These are phyloP conservation scores for Aspergillus oerlinghausenensis DNA, from an alignment of 2,329 filamentous ascomycete genomes.

Conservation along the genomic window DNA sequence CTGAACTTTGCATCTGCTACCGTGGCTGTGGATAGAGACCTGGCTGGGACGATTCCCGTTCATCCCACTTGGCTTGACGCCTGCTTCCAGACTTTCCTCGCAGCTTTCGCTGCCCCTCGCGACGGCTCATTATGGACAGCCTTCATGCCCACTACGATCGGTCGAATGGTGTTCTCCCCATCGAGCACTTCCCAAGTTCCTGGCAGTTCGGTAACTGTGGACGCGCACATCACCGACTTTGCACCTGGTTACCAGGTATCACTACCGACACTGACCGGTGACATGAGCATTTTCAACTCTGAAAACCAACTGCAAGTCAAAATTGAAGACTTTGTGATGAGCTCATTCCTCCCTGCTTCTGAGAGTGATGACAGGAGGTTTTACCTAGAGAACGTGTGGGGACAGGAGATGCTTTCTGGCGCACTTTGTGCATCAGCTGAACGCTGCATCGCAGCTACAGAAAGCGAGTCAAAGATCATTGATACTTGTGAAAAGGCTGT, in stretches of 20 bases:
- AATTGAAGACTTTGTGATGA: conserved; percentile 4
- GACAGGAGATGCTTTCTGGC: conserved; percentile 4
- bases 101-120: conserved; percentile 4
- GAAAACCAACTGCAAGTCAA: not conserved
- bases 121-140: conserved; percentile 9
- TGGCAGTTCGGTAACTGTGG: not conserved
- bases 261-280: conserved; percentile 1
- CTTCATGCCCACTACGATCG: conserved; percentile 15
- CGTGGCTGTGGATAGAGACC: conserved; percentile 1
- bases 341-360: conserved; percentile 3
- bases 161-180: conserved; percentile 2
- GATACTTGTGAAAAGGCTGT: conserved; percentile 4
- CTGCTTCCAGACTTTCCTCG: conserved; percentile 5
- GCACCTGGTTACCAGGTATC: conserved; percentile 1
- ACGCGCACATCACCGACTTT: conserved; percentile 3
- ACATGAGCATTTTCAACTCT: conserved; percentile 4
- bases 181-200: not conserved
- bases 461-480: not conserved
- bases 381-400: conserved; percentile 2
- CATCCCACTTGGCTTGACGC: conserved; percentile 6
- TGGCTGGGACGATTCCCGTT: not conserved
- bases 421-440: not conserved
- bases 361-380: conserved; percentile 1
- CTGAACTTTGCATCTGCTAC: conserved; percentile 1
- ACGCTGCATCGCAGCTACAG: not conserved